Evolutionary conservation across 176 grass and related monocot genomes (phyloP), one percentile per base, ranked within the genome.

Genomic region (Oropetium thomaeum): DNA sequence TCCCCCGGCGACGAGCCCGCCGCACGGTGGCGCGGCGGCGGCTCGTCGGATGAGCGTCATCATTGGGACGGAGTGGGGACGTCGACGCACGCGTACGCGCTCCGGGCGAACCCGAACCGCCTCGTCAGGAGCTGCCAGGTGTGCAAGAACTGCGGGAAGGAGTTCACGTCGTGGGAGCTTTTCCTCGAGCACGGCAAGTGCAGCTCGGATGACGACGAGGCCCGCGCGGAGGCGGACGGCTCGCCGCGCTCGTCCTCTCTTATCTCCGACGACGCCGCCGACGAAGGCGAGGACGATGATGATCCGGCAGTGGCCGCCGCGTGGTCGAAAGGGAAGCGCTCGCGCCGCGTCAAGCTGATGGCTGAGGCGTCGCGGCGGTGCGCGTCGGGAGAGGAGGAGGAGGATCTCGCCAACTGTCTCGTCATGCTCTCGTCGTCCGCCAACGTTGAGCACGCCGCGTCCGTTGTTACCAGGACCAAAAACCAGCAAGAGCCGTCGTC

Each of bases 371-470:
- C 53, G 5, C 41, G 62, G 3, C 53, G n/a, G 28, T 60, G 25
- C 47, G 27, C 62, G 14, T 42, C 75, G 3, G 87, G 70, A 3
- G 93, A 90, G 58, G 85, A 90, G 62, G 85, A 90, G 62, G 90
- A 97, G 62, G 85, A 90, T 30, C 80, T 93, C 13, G 88, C 88
- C 5, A 88, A 88, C 19, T 90, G 85, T 32, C 76, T 97, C 11
- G 87, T 97, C 9, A 77, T 97, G 90, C 90, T 97, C 22, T 97
- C 93, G 9, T 97, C 93, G 11, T 82, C 81, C 0, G 72, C 80
- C 12, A 80, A 87, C 58, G 40, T 67, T 4, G 35, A 81, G 3
- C 82, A 75, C 35, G 17, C 29, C 2, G 29, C 82, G 15, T 71
- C 53, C 5, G 61, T 78, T 22, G 51, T 11, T 4, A 11, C 53